phyloP scores from a whole-genome alignment of 257 asterid species.

The Fraxinus cuspidata region DNA sequence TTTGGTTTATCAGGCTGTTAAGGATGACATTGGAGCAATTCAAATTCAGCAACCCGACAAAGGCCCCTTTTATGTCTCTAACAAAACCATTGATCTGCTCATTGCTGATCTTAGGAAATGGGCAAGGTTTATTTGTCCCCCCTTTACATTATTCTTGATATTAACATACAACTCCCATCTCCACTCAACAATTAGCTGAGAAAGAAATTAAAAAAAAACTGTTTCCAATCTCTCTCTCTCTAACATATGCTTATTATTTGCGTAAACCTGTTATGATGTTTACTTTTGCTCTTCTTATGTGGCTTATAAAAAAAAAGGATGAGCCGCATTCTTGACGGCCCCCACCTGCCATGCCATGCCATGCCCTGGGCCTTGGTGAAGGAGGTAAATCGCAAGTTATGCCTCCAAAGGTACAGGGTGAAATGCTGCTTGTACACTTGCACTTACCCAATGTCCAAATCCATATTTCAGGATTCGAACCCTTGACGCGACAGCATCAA shows the following conservation, averaged over 20 bases:
- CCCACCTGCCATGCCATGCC: too few relatives aligned
- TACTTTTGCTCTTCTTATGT: neutral
- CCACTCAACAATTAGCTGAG: neutral
- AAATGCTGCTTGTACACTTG: too few relatives aligned
- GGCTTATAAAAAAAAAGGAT: too few relatives aligned
- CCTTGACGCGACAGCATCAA: too few relatives aligned
- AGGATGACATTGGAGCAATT: conserved; percentile 82
- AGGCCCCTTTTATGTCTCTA: conserved; percentile 94
- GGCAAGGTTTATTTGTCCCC: conserved; percentile 66
- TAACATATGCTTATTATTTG: neutral
- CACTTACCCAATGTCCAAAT: too few relatives aligned
- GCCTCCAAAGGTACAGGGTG: too few relatives aligned
- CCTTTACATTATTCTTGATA: conserved; percentile 14
- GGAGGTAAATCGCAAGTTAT: too few relatives aligned
- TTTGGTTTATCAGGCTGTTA: conserved; percentile 64
- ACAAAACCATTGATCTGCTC: conserved; percentile 86
- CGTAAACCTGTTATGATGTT: neutral
- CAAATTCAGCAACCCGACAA: conserved; percentile 86
- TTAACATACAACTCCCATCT: neutral
- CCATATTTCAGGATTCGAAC: neutral
- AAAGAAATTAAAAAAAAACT: too few relatives aligned
- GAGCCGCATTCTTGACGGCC: too few relatives aligned
- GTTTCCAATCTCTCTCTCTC: too few relatives aligned
- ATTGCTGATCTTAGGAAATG: conserved; percentile 92
- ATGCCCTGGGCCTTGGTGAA: too few relatives aligned